A percentile compares a stretch with the other conserved stretches of the same genome.
These are phyloP conservation scores for Cinnamomum chago DNA, from an alignment of 164 flowering plant species.

Conservation along the genomic window DNA sequence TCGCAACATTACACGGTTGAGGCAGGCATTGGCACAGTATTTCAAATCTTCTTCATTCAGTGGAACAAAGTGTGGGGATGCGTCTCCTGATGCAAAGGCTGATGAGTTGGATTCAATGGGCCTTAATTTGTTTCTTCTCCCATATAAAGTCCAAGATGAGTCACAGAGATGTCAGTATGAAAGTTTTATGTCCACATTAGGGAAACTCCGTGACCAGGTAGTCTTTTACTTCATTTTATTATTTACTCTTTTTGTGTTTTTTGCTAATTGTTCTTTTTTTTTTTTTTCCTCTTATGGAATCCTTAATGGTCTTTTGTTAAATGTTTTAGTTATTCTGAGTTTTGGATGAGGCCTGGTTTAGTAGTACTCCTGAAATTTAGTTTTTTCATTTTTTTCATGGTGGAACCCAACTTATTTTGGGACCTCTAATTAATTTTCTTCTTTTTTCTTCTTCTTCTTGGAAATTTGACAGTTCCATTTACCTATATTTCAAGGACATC, in stretches of 20 bases:
- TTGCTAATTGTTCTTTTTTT: too few species aligned
- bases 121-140: slow-evolving; percentile 44
- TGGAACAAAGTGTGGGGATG: slow-evolving; percentile 23
- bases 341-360: too few species aligned
- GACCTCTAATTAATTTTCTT: too few species aligned
- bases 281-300: not conserved
- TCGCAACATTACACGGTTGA: slow-evolving; percentile 25
- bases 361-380: too few species aligned
- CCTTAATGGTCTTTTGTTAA: not conserved
- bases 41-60: slow-evolving; percentile 56
- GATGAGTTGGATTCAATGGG: slow-evolving; percentile 19
- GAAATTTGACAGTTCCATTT: too few species aligned
- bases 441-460: too few species aligned
- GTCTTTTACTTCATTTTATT: not conserved
- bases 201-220: slow-evolving; percentile 76
- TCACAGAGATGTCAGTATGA: slow-evolving; percentile 36
- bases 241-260: too few species aligned
- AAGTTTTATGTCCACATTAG: slow-evolving; percentile 43
- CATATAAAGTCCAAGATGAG: slow-evolving; percentile 51
- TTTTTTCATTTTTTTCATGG: too few species aligned
- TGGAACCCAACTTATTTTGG: too few species aligned
- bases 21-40: slow-evolving; percentile 48
- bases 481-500: too few species aligned
- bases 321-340: too few species aligned
- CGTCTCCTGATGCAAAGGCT: slow-evolving; percentile 8